Base-by-base conservation (phyloP, 768 basidiomycete genomes). In the Candolleomyces efflorescens region DNA sequence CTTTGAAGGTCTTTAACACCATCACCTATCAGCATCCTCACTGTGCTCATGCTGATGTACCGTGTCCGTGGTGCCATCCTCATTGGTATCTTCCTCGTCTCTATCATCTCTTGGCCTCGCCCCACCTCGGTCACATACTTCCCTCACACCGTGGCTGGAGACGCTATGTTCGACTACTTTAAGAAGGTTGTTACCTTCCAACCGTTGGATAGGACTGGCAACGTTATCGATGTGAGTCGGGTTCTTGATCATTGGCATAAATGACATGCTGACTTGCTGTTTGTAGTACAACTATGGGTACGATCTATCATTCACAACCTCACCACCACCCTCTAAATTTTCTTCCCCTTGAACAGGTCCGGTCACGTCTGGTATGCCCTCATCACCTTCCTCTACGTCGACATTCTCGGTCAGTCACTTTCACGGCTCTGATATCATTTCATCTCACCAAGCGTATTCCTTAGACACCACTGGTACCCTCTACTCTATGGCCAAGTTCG, bases 401-500 rank as follows among this genome's bases (percentile, higher is more conserved):
- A 91, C 71, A 89, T 92, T 61, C 80, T 90, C 64, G 87, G 84
- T 86, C 62, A 47, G 80, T 67, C 51, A 32, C 38, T 38, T n/a
- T n/a, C 24, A 41, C 51, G 18, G 17, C 23, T 39, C 51, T 23
- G 26, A 17, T 37, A 48, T 39, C 24, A n/a, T n/a, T n/a, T n/a
- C n/a, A n/a, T n/a, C n/a, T n/a, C n/a, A n/a, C 52, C 17, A 58
- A 32, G 18, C 53, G 49, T 22, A 60, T 22, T 12, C 45, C 44
- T 54, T 60, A 79, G 79, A 81, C 67, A 81, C 79, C 59, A 81
- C 81, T 59, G 80, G 92, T 66, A 93, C 92, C 9, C 75, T 94
- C 3, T 92, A 93, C 68, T 88, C 92, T 39, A 93, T 94, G 92
- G 89, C 90, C 54, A 92, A 89, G 68, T 93, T 93, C 61, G 90